Percentiles rank a stretch among this genome's conserved stretches.
phyloP scores from a whole-genome alignment of 495 filamentous ascomycete species.

The Bryoglossum gracile region DNA sequence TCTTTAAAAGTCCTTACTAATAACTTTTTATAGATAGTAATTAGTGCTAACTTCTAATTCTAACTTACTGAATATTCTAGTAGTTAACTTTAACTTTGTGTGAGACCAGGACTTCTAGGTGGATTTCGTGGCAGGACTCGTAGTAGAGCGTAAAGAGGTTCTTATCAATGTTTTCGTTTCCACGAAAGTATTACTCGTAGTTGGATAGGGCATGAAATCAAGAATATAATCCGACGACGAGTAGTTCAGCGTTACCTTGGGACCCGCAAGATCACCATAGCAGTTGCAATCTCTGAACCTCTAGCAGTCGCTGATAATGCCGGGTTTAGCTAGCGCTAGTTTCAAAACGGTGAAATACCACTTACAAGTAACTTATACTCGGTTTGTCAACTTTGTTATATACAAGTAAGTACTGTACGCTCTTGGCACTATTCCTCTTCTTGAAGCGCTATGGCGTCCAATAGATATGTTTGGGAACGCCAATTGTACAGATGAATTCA shows the following conservation, averaged over 20 bases:
- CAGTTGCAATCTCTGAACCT: neutral
- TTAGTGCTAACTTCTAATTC: too few relatives aligned
- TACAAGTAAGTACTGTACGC: too few relatives aligned
- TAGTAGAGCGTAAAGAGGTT: neutral
- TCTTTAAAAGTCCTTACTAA: too few relatives aligned
- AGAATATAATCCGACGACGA: neutral
- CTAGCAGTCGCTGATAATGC: neutral
- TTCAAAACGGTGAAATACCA: too few relatives aligned
- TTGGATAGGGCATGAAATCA: neutral
- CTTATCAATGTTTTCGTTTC: neutral
- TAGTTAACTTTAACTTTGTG: neutral
- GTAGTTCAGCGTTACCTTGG: slow-evolving; percentile 5
- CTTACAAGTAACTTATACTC: too few relatives aligned
- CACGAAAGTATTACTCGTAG: neutral
- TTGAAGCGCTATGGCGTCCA: neutral
- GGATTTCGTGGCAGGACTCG: neutral
- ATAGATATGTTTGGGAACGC: neutral
- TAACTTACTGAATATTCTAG: too few relatives aligned
- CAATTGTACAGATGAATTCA: neutral
- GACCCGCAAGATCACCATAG: slow-evolving; percentile 7
- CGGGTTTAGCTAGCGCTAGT: neutral
- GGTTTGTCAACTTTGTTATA: too few relatives aligned
- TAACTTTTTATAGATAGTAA: too few relatives aligned
- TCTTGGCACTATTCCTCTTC: neutral
- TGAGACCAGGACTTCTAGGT: neutral